phyloP scores from a whole-genome alignment of 164 flowering plant species.

The Hamamelis virginiana region DNA sequence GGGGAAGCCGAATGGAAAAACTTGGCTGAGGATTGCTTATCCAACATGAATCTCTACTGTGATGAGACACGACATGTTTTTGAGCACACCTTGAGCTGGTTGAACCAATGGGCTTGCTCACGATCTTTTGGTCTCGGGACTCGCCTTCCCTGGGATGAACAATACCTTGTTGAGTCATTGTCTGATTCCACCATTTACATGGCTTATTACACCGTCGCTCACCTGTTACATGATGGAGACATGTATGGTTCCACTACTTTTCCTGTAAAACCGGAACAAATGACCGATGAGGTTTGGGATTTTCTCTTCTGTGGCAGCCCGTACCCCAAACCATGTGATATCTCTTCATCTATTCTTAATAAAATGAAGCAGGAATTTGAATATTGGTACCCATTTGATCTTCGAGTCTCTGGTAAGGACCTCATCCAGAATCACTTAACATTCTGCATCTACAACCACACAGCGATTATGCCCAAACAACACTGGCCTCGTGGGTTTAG shows the following conservation, averaged over 20 bases:
- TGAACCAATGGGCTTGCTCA: constrained; percentile 89
- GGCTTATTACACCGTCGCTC: constrained; percentile 88
- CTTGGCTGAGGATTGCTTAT: constrained; percentile 65
- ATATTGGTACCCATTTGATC: constrained; percentile 96
- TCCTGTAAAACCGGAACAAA: constrained; percentile 56
- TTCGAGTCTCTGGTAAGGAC: constrained; percentile 90
- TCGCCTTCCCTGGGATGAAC: constrained; percentile 86
- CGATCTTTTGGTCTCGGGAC: constrained; percentile 80
- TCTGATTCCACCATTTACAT: constrained; percentile 91
- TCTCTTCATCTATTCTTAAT: constrained; percentile 46
- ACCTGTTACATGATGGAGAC: constrained; percentile 68
- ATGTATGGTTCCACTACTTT: constrained; percentile 53
- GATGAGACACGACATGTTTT: constrained; percentile 83
- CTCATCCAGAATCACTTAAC: constrained; percentile 92
- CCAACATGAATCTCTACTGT: constrained; percentile 60
- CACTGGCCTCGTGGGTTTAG: constrained; percentile 89
- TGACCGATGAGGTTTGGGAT: constrained; percentile 93
- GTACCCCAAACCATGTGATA: constrained; percentile 38
- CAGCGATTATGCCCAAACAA: constrained; percentile 59
- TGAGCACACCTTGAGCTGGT: constrained; percentile 84
- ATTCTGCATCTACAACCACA: constrained; percentile 82
- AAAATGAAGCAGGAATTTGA: constrained; percentile 91
- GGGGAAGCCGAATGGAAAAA: constrained; percentile 81
- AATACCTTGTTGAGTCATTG: constrained; percentile 84
- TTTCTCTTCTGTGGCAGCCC: constrained; percentile 62